Conservation (phyloP, 306 rosid genomes). For the Cyamopsis tetragonoloba region DNA sequence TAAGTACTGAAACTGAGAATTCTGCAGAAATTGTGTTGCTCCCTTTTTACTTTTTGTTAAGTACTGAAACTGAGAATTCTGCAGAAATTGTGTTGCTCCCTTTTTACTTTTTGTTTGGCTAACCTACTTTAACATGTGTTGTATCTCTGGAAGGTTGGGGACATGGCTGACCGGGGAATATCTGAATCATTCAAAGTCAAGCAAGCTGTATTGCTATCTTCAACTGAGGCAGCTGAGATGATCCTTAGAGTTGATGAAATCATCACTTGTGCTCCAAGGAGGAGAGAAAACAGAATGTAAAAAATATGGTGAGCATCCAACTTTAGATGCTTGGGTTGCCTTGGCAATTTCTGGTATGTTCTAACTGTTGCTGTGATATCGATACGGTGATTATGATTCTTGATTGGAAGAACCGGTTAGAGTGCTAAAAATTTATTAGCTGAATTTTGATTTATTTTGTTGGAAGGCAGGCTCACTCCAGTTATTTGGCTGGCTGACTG, state of each 20-base stretch:
- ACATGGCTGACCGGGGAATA: slow-evolving; percentile 80
- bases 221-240: slow-evolving; percentile 99
- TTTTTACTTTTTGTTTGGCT: slow-evolving; percentile 4
- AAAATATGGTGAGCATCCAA: slow-evolving; percentile 3
- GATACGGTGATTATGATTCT: slow-evolving; percentile 3
- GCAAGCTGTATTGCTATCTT: slow-evolving; percentile 87
- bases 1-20: slow-evolving; percentile 40
- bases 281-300: slow-evolving; percentile 94
- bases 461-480: neutral
- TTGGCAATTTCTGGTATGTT: neutral
- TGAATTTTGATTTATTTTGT: neutral
- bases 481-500: neutral
- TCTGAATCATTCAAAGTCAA: slow-evolving; percentile 87
- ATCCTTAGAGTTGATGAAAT: slow-evolving; percentile 96
- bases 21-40: neutral
- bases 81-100: neutral
- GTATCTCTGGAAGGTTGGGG: slow-evolving; percentile 66
- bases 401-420: slow-evolving; percentile 11
- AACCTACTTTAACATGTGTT: neutral
- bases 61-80: slow-evolving; percentile 25
- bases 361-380: neutral
- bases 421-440: slow-evolving; percentile 8
- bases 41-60: slow-evolving; percentile 32
- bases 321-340: slow-evolving; percentile 5
- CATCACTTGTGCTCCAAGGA: slow-evolving; percentile 94